Conservation (phyloP, 371 early-diverging fungal species). For the Mucor mucedo region DNA sequence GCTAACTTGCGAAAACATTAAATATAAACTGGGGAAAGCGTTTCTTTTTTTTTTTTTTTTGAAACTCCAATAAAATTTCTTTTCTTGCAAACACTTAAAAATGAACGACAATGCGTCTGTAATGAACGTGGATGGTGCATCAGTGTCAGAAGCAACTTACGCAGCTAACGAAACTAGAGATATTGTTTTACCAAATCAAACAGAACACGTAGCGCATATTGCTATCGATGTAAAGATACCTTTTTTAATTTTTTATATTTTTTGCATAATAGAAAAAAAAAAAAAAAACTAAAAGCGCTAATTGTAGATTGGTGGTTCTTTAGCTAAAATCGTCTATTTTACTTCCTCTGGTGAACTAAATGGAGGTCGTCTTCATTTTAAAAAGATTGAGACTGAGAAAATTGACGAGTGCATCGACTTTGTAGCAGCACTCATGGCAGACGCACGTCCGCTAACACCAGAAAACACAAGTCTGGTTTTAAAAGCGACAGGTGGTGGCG, state of each 20-base stretch:
- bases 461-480: conserved; percentile 52
- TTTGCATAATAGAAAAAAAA: conserved; percentile 1
- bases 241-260: neutral
- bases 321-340: conserved; percentile 94
- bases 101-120: conserved; percentile 18
- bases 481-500: conserved; percentile 90
- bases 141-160: conserved; percentile 67
- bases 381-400: conserved; percentile 92
- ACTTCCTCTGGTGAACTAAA: conserved; percentile 55
- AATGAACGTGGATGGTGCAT: conserved; percentile 73
- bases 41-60: neutral
- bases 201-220: conserved; percentile 85
- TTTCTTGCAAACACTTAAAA: neutral
- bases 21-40: neutral
- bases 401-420: conserved; percentile 90
- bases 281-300: neutral
- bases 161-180: conserved; percentile 68
- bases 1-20: neutral
- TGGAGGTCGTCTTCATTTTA: conserved; percentile 93
- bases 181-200: conserved; percentile 90
- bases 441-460: conserved; percentile 43
- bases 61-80: neutral
- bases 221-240: conserved; percentile 81
- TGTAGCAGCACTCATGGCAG: conserved; percentile 71
- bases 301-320: conserved; percentile 85